Evolutionary conservation across 768 basidiomycete species (phyloP).

Genomic region (Hirschioporus abietinus): DNA sequence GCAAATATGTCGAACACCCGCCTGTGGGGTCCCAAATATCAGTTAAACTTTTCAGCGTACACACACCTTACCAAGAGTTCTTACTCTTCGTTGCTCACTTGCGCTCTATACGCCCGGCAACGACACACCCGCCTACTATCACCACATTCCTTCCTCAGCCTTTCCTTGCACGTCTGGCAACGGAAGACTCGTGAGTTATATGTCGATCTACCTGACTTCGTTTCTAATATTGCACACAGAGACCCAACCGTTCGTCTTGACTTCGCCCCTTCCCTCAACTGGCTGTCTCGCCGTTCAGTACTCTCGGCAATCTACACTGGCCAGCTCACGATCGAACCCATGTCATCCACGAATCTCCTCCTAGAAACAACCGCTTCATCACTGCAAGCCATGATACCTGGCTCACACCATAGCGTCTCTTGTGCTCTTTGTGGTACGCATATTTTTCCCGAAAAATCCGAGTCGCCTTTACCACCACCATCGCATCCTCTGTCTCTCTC

Average conservation of each 20-base stretch:
- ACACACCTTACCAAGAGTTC: conserved; percentile 79
- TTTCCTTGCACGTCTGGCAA: conserved; percentile 66
- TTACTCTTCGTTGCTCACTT: conserved; percentile 72
- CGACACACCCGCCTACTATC: conserved; percentile 59
- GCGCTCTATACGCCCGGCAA: conserved; percentile 59
- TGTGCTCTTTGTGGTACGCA: conserved; percentile 78
- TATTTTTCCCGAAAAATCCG: conserved; percentile 35
- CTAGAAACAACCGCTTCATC: conserved; percentile 40
- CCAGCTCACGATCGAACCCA: conserved; percentile 84
- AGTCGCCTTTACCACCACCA: conserved; percentile 25
- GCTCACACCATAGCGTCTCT: conserved; percentile 45
- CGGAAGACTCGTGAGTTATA: conserved; percentile 78
- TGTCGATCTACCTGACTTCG: conserved; percentile 13
- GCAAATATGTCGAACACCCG: conserved; percentile 55
- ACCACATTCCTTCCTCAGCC: conserved; percentile 71
- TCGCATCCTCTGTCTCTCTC: conserved; percentile 26
- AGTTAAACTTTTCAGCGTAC: conserved; percentile 54
- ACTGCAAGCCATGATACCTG: conserved; percentile 38
- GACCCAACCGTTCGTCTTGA: conserved; percentile 93
- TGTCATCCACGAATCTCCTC: conserved; percentile 56
- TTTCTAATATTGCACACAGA: conserved; percentile 32
- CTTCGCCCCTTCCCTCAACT: conserved; percentile 89
- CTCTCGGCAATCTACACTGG: conserved; percentile 81
- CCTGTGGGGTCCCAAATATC: conserved; percentile 26
- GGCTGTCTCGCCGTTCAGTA: conserved; percentile 85